phyloP scores from a whole-genome alignment of 1,284 basidiomycete species.

The Cystobasidium pallidum region DNA sequence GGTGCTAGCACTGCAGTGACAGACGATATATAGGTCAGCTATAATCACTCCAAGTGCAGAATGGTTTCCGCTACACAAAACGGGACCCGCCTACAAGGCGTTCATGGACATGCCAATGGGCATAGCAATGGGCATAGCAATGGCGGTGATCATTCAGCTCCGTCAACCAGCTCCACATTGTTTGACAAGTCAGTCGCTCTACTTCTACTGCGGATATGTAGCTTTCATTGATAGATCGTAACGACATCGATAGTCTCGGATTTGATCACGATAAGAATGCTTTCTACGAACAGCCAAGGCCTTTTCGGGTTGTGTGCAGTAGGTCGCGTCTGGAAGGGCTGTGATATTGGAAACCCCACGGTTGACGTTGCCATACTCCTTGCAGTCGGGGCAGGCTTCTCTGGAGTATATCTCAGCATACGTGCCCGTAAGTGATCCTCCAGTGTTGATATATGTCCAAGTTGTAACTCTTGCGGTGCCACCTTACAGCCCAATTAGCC shows the following conservation, averaged over 20 bases:
- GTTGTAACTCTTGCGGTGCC: too few species aligned
- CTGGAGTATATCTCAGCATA: conserved; percentile 33
- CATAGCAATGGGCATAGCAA: background rate
- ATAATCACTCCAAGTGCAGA: background rate
- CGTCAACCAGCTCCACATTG: background rate
- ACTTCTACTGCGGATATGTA: too few species aligned
- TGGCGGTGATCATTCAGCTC: background rate
- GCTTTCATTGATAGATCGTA: background rate
- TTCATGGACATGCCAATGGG: background rate
- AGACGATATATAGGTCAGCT: background rate
- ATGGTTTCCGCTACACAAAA: conserved; percentile 5
- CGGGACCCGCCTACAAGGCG: conserved; percentile 2
- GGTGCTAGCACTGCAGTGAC: background rate
- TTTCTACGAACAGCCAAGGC: conserved; percentile 33
- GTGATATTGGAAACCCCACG: background rate
- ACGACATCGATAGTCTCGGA: background rate
- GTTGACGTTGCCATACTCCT: background rate
- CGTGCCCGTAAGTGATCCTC: conserved; percentile 6
- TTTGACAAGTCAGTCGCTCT: conserved; percentile 3
- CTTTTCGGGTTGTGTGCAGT: conserved; percentile 30
- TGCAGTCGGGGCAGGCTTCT: conserved; percentile 33
- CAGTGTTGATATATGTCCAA: too few species aligned
- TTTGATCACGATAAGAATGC: conserved; percentile 24
- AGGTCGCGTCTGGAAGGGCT: too few species aligned
- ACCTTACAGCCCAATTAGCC: conserved; percentile 19